A percentile compares a stretch with the other conserved stretches of the same genome.
phyloP scores from a whole-genome alignment of 331 rosid species.

The Prunus yedoensis region DNA sequence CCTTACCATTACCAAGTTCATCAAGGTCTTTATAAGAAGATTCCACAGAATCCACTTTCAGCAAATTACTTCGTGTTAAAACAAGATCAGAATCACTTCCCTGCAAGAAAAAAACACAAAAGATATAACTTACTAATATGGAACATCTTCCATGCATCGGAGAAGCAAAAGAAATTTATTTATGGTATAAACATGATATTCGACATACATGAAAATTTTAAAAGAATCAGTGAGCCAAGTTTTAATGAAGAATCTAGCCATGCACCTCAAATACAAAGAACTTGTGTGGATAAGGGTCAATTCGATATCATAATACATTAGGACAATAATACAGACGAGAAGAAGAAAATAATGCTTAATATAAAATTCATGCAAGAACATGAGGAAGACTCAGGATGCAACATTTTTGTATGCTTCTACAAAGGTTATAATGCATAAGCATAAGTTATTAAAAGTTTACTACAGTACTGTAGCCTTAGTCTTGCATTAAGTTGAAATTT shows the following conservation, averaged over 20 bases:
- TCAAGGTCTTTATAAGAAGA: conserved; percentile 22
- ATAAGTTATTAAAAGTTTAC: not conserved
- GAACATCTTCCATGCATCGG: not conserved
- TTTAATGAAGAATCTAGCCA: not conserved
- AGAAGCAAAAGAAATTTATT: not conserved
- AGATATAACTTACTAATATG: not conserved
- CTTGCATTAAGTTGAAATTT: not conserved
- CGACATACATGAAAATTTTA: not conserved
- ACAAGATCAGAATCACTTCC: conserved; percentile 34
- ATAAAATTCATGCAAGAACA: not conserved
- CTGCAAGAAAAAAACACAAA: conserved; percentile 12
- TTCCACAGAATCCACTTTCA: conserved; percentile 14
- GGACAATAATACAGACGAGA: not conserved
- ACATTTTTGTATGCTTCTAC: not conserved
- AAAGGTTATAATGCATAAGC: not conserved
- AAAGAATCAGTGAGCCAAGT: not conserved
- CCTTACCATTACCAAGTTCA: conserved; percentile 25
- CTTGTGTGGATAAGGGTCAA: not conserved
- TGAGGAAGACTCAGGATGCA: not conserved
- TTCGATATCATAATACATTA: not conserved
- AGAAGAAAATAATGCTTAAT: not conserved
- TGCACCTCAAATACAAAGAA: not conserved
- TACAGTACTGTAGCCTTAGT: not conserved
- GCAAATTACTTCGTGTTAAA: conserved; percentile 11
- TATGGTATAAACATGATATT: not conserved